Base-by-base conservation (phyloP, 1,139 yeast genomes). In the Nadsonia commutata region DNA sequence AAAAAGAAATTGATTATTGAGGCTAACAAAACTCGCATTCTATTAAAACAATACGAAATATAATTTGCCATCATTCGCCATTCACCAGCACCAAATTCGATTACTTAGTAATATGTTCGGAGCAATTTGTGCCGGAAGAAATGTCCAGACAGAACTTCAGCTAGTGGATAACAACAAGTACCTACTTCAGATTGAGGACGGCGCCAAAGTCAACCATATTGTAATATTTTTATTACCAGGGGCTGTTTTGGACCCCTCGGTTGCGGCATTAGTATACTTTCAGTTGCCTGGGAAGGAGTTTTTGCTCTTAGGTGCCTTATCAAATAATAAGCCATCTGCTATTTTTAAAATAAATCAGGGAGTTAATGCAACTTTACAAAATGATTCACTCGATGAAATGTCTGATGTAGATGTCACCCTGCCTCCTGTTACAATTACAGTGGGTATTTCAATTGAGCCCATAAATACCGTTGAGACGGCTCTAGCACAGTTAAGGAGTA, bases 361-460 rank as follows among this genome's bases (percentile, higher is more conserved):
- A 11, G 78, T 67, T 57, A 66, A 60, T 20, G 56, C 56, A 1
- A 56, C 60, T 11, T 53, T 27, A 31, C 49, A 44, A 45, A 50
- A 51, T 42, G 56, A 53, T 33, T 64, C 63, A 40, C 54, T 61
- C 37, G 68, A 63, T 45, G 65, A 54, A 33, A 58, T 58, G 65
- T 51, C 58, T 45, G 63, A 56, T 45, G 64, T 55, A 20, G 62
- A 56, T 37, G 51, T 48, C 11, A 43, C 44, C 13, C 46, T 45
- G 8, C 51, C 51, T 18, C 57, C 57, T 19, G 58, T 49, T 33
- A 58, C 57, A 22, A 63, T 88, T 43, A 72, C 77, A 16, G 77
- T 90, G 3, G 99, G 98, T 0, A 83, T 90, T 11, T 84, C 95
- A 3, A 77, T 90, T 6, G 98, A 90, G 56, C 82, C 95, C 0